Evolutionary conservation across 163 green algal species (phyloP).

Genomic region (Scenedesmus sp.): DNA sequence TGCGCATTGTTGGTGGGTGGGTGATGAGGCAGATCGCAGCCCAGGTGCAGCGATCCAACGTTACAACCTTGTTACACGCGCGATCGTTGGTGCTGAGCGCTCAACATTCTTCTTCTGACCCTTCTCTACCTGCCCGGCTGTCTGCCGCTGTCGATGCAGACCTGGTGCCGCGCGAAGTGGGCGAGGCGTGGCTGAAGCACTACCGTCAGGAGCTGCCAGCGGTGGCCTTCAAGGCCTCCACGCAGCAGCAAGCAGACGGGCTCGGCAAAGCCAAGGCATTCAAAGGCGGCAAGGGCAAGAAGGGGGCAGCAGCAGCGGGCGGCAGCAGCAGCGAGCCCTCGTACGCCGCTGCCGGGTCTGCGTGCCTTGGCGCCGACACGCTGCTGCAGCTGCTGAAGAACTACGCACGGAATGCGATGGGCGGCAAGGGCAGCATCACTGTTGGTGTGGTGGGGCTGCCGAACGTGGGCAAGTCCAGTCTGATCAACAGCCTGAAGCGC

Average conservation of each 20-base stretch:
- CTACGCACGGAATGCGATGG: slow-evolving; percentile 74
- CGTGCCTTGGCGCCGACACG: slow-evolving; percentile 88
- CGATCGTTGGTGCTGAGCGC: too few species aligned
- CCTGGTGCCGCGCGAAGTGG: slow-evolving; percentile 92
- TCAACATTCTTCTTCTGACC: too few species aligned
- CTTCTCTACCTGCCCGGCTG: not conserved
- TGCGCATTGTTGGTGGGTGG: too few species aligned
- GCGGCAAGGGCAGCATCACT: slow-evolving; percentile 92
- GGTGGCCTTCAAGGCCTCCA: slow-evolving; percentile 98
- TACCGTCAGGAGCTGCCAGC: slow-evolving; percentile 95
- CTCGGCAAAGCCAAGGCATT: slow-evolving; percentile 57
- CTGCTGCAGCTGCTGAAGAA: slow-evolving; percentile 99
- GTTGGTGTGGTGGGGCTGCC: slow-evolving; percentile 97
- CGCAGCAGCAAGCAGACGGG: slow-evolving; percentile 86
- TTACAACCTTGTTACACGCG: too few species aligned
- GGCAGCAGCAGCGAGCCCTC: not conserved
- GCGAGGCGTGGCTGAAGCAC: slow-evolving; percentile 95
- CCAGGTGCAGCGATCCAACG: too few species aligned
- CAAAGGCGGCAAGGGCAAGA: slow-evolving; percentile 25
- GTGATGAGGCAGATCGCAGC: too few species aligned
- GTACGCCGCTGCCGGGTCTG: slow-evolving; percentile 34
- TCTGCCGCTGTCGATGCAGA: slow-evolving; percentile 76
- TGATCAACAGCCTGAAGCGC: slow-evolving; percentile 99
- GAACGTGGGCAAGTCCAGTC: slow-evolving; percentile 97
- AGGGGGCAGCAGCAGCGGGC: slow-evolving; percentile 73